phyloP scores from a whole-genome alignment of 495 filamentous ascomycete genomes.

The Cudoniella acicularis region DNA sequence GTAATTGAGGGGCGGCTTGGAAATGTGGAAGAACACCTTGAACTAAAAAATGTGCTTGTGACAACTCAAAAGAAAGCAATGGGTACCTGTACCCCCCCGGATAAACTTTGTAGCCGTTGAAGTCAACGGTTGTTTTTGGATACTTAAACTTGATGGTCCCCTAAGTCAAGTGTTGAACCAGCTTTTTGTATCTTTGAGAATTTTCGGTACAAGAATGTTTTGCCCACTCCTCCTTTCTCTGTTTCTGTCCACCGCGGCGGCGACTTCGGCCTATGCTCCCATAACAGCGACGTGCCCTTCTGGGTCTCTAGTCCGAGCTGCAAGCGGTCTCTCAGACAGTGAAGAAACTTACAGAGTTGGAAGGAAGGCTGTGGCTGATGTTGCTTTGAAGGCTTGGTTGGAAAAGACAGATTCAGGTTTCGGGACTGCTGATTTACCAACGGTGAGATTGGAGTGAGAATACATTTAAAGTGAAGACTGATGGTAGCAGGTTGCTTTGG shows the following conservation, averaged over 20 bases:
- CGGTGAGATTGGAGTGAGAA: constrained; percentile 25
- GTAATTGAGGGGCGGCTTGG: not conserved
- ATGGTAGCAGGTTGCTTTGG: constrained; percentile 24
- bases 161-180: too few relatives aligned
- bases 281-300: constrained; percentile 14
- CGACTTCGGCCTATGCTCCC: constrained; percentile 13
- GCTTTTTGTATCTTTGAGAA: too few relatives aligned
- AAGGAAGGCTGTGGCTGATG: constrained; percentile 32
- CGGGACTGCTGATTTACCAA: constrained; percentile 21
- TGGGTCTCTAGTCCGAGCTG: constrained; percentile 18
- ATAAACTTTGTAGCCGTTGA: not conserved
- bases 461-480: not conserved
- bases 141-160: too few relatives aligned
- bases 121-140: too few relatives aligned
- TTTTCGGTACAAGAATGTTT: constrained; percentile 5
- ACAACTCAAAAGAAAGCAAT: not conserved
- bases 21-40: not conserved
- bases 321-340: constrained; percentile 18
- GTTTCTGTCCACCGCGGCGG: not conserved
- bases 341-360: constrained; percentile 29
- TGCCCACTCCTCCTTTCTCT: constrained; percentile 4
- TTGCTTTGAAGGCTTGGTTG: constrained; percentile 33
- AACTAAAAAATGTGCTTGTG: not conserved
- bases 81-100: not conserved
- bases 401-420: constrained; percentile 31